Conservation (phyloP, 2,329 filamentous ascomycete species). For the Fusarium sublunatum region DNA sequence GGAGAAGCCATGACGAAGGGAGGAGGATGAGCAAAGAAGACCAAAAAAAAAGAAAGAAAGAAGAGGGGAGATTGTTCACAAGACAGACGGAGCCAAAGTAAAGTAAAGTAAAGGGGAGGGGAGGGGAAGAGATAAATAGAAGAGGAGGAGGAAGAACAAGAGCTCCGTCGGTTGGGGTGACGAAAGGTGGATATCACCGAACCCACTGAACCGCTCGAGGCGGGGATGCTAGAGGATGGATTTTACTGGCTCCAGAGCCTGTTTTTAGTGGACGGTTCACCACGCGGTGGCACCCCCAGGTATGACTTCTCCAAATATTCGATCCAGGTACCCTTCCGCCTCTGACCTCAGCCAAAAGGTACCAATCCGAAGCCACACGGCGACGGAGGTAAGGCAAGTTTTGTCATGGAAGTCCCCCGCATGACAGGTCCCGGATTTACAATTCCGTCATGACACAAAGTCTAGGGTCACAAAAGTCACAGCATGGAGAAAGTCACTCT, state of each 20-base stretch:
- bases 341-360: conserved; percentile 2
- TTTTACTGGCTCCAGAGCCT: conserved; percentile 14
- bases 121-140: conserved; percentile 21
- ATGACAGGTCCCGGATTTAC: conserved; percentile 14
- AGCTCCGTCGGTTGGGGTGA: conserved; percentile 41
- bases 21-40: conserved; percentile 23
- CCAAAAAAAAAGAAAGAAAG: background rate
- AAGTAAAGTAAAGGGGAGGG: conserved; percentile 4
- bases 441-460: conserved; percentile 12
- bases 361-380: conserved; percentile 8
- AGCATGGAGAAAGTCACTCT: background rate
- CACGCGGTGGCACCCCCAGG: conserved; percentile 7
- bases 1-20: conserved; percentile 58
- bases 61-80: conserved; percentile 39
- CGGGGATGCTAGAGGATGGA: conserved; percentile 14
- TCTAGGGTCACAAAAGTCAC: too few relatives aligned
- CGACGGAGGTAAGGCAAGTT: conserved; percentile 27
- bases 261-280: conserved; percentile 27
- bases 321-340: conserved; percentile 17
- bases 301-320: conserved; percentile 34
- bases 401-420: conserved; percentile 12
- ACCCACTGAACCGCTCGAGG: conserved; percentile 12
- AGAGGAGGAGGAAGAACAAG: conserved; percentile 26
- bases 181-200: conserved; percentile 38
- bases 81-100: conserved; percentile 1